Percentiles rank a stretch among this genome's conserved stretches.
Evolutionary conservation across 208 protist species (phyloP).

Genomic region (Crithidia acanthocephali): DNA sequence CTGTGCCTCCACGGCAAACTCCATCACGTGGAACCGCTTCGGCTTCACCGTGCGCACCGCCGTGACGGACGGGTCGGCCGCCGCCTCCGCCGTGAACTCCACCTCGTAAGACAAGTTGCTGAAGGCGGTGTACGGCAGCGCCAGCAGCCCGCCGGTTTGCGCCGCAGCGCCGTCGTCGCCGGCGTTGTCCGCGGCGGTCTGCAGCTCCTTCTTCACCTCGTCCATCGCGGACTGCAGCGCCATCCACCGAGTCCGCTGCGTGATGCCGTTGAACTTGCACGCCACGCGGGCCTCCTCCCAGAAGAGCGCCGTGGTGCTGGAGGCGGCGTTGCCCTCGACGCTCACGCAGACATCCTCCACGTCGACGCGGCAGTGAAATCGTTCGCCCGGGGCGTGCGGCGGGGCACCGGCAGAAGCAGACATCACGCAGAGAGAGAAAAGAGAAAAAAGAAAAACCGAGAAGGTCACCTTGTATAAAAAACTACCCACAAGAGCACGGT

Average conservation of each 20-base stretch:
- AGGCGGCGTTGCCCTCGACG: constrained; percentile 28
- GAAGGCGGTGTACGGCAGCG: constrained; percentile 44
- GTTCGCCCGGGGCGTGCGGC: constrained; percentile 22
- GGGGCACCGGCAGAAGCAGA: not conserved
- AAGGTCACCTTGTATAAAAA: not conserved
- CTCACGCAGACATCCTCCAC: constrained; percentile 57
- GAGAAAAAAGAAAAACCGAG: not conserved
- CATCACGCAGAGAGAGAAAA: not conserved
- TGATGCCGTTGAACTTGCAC: constrained; percentile 44
- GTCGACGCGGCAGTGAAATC: constrained; percentile 50
- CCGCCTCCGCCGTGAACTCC: constrained; percentile 39
- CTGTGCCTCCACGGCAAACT: constrained; percentile 52
- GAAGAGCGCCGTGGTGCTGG: constrained; percentile 26
- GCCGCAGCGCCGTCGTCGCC: not conserved
- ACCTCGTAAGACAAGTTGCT: constrained; percentile 63
- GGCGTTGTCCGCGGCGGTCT: not conserved
- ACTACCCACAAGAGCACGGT: too few relatives aligned
- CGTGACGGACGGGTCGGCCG: not conserved
- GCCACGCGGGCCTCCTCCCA: constrained; percentile 67
- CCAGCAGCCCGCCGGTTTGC: constrained; percentile 27
- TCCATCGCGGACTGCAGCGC: constrained; percentile 41
- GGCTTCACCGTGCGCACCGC: constrained; percentile 32
- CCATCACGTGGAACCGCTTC: constrained; percentile 56
- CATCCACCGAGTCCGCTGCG: constrained; percentile 63
- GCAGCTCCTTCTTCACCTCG: constrained; percentile 19